phyloP scores from a whole-genome alignment of 768 basidiomycete species.

The Panaeolus papilionaceus region DNA sequence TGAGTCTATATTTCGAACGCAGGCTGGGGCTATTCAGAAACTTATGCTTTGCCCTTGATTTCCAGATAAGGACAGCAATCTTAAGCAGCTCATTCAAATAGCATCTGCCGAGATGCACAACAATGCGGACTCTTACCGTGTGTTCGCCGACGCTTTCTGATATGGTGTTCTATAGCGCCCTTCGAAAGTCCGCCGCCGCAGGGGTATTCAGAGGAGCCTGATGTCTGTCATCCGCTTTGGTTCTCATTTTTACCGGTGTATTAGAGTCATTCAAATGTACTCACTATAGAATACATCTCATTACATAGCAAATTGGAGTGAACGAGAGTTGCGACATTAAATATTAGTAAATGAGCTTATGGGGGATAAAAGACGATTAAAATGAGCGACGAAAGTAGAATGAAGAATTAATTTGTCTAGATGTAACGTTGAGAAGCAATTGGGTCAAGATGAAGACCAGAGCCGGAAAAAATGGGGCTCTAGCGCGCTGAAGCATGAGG shows the following conservation, averaged over 20 bases:
- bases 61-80: slow-evolving; percentile 23
- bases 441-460: not conserved
- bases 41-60: not conserved
- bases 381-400: not conserved
- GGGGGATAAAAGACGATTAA: not conserved
- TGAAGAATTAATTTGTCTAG: not conserved
- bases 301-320: too few species aligned
- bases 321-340: not conserved
- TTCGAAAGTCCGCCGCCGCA: not conserved
- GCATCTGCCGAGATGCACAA: slow-evolving; percentile 17
- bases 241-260: too few species aligned
- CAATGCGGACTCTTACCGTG: slow-evolving; percentile 23
- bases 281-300: too few species aligned
- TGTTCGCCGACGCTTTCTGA: slow-evolving; percentile 15
- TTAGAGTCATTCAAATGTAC: too few species aligned
- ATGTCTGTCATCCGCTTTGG: too few species aligned
- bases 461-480: not conserved
- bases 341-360: not conserved
- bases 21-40: not conserved
- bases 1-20: not conserved
- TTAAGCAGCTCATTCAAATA: slow-evolving; percentile 1
- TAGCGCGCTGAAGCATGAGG: slow-evolving; percentile 13
- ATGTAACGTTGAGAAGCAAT: not conserved
- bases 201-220: too few species aligned
- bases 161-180: not conserved